Evolutionary conservation across 208 protist genomes (phyloP).

Genomic region (Trypanosoma rangeli): DNA sequence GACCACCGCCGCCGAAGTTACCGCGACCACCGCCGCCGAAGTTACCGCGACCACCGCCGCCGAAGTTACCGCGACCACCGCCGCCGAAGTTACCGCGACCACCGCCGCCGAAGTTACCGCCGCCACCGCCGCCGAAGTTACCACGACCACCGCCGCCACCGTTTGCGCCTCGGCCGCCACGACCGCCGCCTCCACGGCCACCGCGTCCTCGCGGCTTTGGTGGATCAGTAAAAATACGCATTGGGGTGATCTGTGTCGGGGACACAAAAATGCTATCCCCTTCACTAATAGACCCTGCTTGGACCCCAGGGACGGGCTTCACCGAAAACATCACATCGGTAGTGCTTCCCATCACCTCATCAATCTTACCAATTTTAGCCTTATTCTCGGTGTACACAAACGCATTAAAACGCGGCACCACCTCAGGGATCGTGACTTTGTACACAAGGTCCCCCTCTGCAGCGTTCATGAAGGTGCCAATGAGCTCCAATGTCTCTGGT

Average conservation of each 20-base stretch:
- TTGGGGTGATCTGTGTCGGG: conserved; percentile 78
- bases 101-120: conserved; percentile 33
- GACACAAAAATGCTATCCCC: conserved; percentile 89
- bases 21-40: conserved; percentile 49
- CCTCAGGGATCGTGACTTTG: conserved; percentile 53
- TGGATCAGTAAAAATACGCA: conserved; percentile 87
- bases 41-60: conserved; percentile 36
- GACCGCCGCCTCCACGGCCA: conserved; percentile 56
- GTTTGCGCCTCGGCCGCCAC: conserved; percentile 24
- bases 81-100: conserved; percentile 35
- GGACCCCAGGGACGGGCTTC: conserved; percentile 82
- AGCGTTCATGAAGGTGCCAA: conserved; percentile 86
- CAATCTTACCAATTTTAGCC: conserved; percentile 92
- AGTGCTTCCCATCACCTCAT: conserved; percentile 89
- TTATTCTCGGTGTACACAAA: conserved; percentile 92
- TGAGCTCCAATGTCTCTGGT: conserved; percentile 76
- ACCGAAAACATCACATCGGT: conserved; percentile 91
- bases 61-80: conserved; percentile 31
- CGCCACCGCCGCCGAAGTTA: conserved; percentile 29
- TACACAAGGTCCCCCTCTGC: conserved; percentile 90
- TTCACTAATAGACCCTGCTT: conserved; percentile 79
- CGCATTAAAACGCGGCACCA: conserved; percentile 91
- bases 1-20: conserved; percentile 38
- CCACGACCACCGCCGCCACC: conserved; percentile 37
- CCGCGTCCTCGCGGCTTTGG: conserved; percentile 85